Evolutionary conservation across 2,329 filamentous ascomycete genomes (phyloP), one percentile per base, ranked within the genome.

Genomic region (Ampelomyces quisqualis): DNA sequence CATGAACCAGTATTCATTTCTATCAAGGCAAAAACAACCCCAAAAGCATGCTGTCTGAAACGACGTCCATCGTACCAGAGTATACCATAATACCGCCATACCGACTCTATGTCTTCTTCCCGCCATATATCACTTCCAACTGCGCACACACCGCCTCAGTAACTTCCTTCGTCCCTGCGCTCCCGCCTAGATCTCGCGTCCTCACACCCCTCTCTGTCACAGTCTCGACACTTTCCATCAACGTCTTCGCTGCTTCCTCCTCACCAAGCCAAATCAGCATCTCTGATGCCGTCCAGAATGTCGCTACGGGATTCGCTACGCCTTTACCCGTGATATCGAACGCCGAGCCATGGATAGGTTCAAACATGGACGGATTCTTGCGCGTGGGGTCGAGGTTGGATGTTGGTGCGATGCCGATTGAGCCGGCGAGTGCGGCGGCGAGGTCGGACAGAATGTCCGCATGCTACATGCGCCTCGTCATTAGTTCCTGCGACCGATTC

Each of bases 391-490:
- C 83, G 1, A 87, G 73, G 53, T 87, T 88, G 28, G 77, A 81
- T 0, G 83, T 86, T 3, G 84, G 83, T 3, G 84, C 84, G 43
- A 88, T 86, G 7, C 85, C 84, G 45, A 88, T 87, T 2, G 78
- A 83, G 0, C 84, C 84, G 2, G 84, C 84, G 5, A 87, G 70
- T 0, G 83, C 82, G 10, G 85, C 84, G 5, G 84, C 85, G 14
- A 88, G 71, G 55, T 88, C 84, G 0, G 82, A 85, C 4, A 88
- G 75, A 34, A 87, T 86, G 51, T 87, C 84, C 3, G 82, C 82
- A 31, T 70, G 66, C 55, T 67, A 31, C 4, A 3, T n/a, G 3
- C 5, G 13, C 19, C 13, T 38, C 55, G 45, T 43, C 65, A 4
- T 57, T 41, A 83, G 57, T 49, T 84, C 84, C 3, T 77, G 81